Evolutionary conservation across 108 stramenopile species (phyloP).

Genomic region (Hondaea fermentalgiana): DNA sequence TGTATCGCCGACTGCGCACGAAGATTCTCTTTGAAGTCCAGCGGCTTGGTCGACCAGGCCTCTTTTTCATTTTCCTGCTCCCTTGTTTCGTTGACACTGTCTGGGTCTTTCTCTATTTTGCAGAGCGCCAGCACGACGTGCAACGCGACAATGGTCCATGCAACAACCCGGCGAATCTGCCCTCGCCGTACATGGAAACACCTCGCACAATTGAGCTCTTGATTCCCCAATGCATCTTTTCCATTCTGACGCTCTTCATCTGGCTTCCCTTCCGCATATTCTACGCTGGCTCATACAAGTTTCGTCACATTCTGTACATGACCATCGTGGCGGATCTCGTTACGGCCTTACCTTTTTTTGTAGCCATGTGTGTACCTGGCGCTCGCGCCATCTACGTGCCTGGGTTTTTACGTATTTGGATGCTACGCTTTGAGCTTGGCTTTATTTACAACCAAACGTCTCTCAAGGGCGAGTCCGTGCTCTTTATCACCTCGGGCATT

Average conservation of each 20-base stretch:
- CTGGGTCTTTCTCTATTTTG: background rate
- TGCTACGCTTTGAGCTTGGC: background rate
- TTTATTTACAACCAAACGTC: background rate
- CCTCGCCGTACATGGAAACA: background rate
- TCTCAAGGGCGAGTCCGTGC: background rate
- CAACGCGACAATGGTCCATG: background rate
- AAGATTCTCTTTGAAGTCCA: background rate
- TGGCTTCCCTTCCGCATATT: background rate
- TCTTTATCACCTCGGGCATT: background rate
- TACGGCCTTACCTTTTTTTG: background rate
- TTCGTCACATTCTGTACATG: background rate
- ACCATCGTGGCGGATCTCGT: background rate
- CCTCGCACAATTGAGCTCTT: background rate
- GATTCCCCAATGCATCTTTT: background rate
- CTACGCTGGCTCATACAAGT: background rate
- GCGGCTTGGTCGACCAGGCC: background rate
- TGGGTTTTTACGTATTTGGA: background rate
- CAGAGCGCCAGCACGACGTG: background rate
- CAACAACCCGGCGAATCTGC: background rate
- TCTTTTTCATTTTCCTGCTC: background rate
- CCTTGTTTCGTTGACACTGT: background rate
- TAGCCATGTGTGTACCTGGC: background rate
- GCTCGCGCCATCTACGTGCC: background rate
- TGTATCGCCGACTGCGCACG: background rate
- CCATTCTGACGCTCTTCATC: background rate